Evolutionary conservation across 495 filamentous ascomycete genomes (phyloP).

Genomic region (Tuber calosporum): DNA sequence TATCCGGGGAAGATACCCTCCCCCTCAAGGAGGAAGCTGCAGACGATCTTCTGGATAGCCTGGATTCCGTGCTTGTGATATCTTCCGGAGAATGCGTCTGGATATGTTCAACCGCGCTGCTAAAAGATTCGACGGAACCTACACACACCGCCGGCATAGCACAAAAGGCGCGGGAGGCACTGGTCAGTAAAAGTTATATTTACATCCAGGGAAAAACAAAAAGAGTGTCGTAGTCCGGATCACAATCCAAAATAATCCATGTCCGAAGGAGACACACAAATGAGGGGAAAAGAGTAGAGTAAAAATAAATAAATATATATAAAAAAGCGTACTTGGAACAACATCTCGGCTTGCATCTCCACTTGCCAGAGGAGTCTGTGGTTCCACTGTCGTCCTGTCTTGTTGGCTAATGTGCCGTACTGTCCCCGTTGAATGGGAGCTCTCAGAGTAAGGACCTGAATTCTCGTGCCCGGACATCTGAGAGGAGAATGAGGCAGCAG

Average conservation of each 20-base stretch:
- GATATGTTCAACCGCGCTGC: slow-evolving; percentile 25
- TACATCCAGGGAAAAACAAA: neutral
- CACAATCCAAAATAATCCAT: neutral
- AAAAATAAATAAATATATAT: too few relatives aligned
- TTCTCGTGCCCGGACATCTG: slow-evolving; percentile 31
- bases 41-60: slow-evolving; percentile 36
- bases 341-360: neutral
- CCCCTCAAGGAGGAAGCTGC: slow-evolving; percentile 29
- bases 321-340: slow-evolving; percentile 36
- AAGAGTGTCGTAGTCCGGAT: neutral
- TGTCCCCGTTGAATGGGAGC: slow-evolving; percentile 37
- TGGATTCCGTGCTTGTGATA: slow-evolving; percentile 16
- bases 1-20: slow-evolving; percentile 29
- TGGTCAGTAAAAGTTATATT: slow-evolving; percentile 21
- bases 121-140: slow-evolving; percentile 40
- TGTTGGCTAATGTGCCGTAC: slow-evolving; percentile 32
- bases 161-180: slow-evolving; percentile 18
- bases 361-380: slow-evolving; percentile 4
- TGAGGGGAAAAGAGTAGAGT: neutral
- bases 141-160: slow-evolving; percentile 13
- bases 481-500: slow-evolving; percentile 25
- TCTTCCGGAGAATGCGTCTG: slow-evolving; percentile 19
- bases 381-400: slow-evolving; percentile 21
- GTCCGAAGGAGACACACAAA: neutral
- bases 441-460: slow-evolving; percentile 30